Evolutionary conservation across 805 yeast species (phyloP), one percentile per base, ranked within the genome.

Genomic region (Saccharomycopsis capsularis): DNA sequence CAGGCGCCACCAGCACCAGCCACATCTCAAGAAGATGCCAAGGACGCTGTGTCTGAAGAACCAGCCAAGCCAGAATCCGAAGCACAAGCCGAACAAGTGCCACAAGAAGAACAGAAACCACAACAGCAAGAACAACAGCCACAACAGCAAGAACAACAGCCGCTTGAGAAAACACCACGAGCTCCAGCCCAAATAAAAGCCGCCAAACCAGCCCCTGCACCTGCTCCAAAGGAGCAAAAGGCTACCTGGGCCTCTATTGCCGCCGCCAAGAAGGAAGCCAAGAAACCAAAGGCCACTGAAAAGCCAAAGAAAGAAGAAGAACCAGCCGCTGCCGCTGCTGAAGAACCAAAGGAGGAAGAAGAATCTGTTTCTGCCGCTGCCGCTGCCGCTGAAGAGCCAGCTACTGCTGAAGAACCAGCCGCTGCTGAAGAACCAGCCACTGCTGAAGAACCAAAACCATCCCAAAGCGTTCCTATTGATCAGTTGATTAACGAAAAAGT

Each of bases 191-290:
- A 42, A 25, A 15, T 16, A n/a, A 23, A 15, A 42, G 44, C 40
- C 7, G 25, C 32, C 52, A 32, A 46, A 19, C 49, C 51, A 16
- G 56, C 56, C 4, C 62, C 65, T 40, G 59, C 65, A 16, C 52
- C 62, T 3, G 55, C 63, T 7, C 54, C 59, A 41, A 43, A 55
- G 19, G 30, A 21, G 48, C 47, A 44, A 39, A 63, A 69, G 56
- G 68, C 71, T 59, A 71, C 87, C 3, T 82, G 88, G 85, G 87
- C 88, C 27, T 76, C 89, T 16, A 77, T 82, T 57, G 81, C 82
- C 46, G 67, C 78, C 48, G 81, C 87, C 40, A 71, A 74, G 59
- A 63, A 59, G 39, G 38, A 22, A 7, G 16, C 19, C 11, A 25
- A 37, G n/a, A 11, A 36, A 40, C 4, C 43, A 38, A 46, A 46